Base-by-base conservation (phyloP, 2,329 filamentous ascomycete species). In the Fusarium solani-melongenae region DNA sequence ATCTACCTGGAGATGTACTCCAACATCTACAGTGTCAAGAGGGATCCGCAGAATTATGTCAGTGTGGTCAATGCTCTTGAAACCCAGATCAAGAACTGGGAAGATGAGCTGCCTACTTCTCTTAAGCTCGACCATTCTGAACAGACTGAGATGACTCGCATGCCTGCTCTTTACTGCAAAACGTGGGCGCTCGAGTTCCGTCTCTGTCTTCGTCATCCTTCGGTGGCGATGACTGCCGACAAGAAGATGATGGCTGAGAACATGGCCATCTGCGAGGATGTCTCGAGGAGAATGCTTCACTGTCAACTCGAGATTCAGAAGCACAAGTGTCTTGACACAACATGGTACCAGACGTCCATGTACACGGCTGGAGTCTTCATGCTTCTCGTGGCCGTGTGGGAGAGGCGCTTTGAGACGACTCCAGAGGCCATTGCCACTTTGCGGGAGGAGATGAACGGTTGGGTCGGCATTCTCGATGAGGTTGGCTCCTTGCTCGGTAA, bases 351-450 rank as follows among this genome's bases (percentile, higher is more conserved):
- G 56, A 87, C 90, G 57, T 91, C 93, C 0, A 88, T 93, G 7
- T 94, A 93, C 77, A 87, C 93, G 14, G 90, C 92, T 49, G 92
- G 92, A 29, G 91, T 94, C 65, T 93, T 94, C 75, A 93, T 92
- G 0, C 91, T 89, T 15, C 83, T 96, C 0, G 93, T 93, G 55
- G 89, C 90, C 2, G 88, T 91, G 64, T 93, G 90, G 85, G 89
- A 94, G 78, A 88, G 91, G 56, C 87, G 92, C 33, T 88, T 89
- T 57, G 85, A 88, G 11, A 88, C 90, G 12, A 90, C 88, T 0
- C 82, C 85, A 0, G 85, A 85, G 2, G 90, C 93, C 66, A 83
- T 95, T 62, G 84, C 86, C 17, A 82, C 82, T n/a, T 83, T 96
- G 58, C 88, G 88, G 70, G 82, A 85, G 10, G 92, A 95, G 62